phyloP scores from a whole-genome alignment of 1,284 basidiomycete species.

The Austroboletus niveus region DNA sequence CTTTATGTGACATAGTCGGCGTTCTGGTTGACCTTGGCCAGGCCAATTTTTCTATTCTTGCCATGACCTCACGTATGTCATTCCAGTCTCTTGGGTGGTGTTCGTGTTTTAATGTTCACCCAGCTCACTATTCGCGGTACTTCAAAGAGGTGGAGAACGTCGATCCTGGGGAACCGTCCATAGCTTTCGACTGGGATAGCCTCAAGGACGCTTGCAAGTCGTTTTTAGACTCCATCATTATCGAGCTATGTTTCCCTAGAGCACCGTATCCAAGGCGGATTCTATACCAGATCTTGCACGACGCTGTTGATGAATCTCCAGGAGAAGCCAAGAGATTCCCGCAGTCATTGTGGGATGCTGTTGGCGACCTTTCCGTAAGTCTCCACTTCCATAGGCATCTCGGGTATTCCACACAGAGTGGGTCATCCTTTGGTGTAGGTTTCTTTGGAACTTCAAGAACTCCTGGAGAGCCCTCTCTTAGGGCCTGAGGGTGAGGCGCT shows the following conservation, averaged over 20 bases:
- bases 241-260: constrained; percentile 72
- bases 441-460: constrained; percentile 58
- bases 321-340: constrained; percentile 70
- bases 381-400: constrained; percentile 41
- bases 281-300: constrained; percentile 61
- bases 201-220: constrained; percentile 64
- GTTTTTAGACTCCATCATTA: constrained; percentile 75
- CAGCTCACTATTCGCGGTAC: constrained; percentile 66
- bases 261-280: constrained; percentile 62
- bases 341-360: constrained; percentile 71
- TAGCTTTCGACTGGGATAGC: constrained; percentile 60
- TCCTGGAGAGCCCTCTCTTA: constrained; percentile 58
- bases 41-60: constrained; percentile 59
- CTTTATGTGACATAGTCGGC: constrained; percentile 60
- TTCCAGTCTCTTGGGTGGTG: constrained; percentile 2
- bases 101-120: constrained; percentile 12
- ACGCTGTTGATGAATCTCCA: constrained; percentile 67
- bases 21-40: constrained; percentile 59
- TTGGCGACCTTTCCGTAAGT: constrained; percentile 73
- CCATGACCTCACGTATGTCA: constrained; percentile 61
- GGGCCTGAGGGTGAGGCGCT: constrained; percentile 49
- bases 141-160: constrained; percentile 51
- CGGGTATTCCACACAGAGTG: background rate
- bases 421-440: constrained; percentile 38
- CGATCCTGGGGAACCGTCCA: constrained; percentile 41